Conservation (phyloP, 169 alveolate species). For the Plasmodium vivax region DNA sequence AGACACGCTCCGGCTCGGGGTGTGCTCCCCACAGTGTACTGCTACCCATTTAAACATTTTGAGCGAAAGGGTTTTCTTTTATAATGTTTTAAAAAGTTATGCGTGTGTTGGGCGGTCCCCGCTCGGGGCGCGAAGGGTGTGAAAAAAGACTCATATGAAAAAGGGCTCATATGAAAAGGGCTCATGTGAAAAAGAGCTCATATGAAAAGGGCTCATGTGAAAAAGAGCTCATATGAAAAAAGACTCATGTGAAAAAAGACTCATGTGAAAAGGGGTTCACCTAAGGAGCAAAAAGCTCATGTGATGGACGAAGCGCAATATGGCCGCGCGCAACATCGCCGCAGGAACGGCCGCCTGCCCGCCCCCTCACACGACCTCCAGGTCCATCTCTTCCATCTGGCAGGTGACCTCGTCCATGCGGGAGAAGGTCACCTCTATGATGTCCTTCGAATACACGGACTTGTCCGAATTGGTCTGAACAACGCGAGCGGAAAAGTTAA, state of each 20-base stretch:
- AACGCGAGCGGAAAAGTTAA: conserved; percentile 23
- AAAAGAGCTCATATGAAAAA: not conserved
- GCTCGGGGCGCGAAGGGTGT: not conserved
- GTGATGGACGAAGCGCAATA: not conserved
- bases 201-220: not conserved
- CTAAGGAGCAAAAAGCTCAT: not conserved
- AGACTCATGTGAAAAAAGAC: not conserved
- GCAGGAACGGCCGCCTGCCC: not conserved
- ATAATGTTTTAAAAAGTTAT: conserved; percentile 42
- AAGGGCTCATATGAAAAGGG: not conserved
- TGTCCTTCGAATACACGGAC: conserved; percentile 60
- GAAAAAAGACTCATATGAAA: not conserved
- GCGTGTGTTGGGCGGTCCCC: not conserved
- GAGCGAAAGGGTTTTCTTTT: conserved; percentile 15
- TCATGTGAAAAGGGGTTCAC: not conserved
- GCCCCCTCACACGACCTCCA: not conserved
- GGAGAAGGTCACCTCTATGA: conserved; percentile 49
- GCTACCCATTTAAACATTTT: conserved; percentile 6
- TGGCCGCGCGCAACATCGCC: too few species aligned
- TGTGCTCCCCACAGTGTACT: not conserved
- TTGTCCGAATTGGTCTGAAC: conserved; percentile 27
- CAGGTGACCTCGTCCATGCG: not conserved
- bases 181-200: not conserved
- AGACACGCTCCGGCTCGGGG: conserved; percentile 2
- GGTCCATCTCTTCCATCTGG: not conserved